Evolutionary conservation across 2,329 filamentous ascomycete species (phyloP).

Genomic region (Capronia epimyces): DNA sequence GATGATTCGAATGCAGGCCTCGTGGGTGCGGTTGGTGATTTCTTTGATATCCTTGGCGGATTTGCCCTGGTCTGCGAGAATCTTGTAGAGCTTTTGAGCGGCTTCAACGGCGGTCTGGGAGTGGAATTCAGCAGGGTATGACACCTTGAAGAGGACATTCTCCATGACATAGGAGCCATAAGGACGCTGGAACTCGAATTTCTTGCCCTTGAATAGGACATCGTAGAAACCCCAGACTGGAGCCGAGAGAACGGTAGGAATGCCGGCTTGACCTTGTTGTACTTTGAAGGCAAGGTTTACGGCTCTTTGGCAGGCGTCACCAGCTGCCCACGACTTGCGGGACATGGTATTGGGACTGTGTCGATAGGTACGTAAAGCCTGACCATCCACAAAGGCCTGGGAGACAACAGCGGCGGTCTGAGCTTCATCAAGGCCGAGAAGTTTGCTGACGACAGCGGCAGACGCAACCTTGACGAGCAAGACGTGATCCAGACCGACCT

Average conservation of each 20-base stretch:
- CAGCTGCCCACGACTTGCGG: slow-evolving; percentile 96
- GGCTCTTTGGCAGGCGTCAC: slow-evolving; percentile 92
- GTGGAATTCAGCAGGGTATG: slow-evolving; percentile 70
- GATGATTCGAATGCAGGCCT: slow-evolving; percentile 97
- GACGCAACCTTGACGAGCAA: slow-evolving; percentile 97
- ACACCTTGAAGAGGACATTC: slow-evolving; percentile 99
- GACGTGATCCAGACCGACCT: slow-evolving; percentile 95
- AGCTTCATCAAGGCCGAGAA: slow-evolving; percentile 81
- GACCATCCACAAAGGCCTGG: slow-evolving; percentile 95
- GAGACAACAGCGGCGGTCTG: slow-evolving; percentile 94
- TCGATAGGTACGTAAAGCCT: slow-evolving; percentile 92
- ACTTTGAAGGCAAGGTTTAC: slow-evolving; percentile 90
- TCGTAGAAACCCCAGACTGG: slow-evolving; percentile 98
- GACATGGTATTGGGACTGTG: slow-evolving; percentile 99
- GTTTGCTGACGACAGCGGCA: slow-evolving; percentile 87
- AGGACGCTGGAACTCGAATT: slow-evolving; percentile 90
- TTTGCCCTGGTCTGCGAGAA: slow-evolving; percentile 80
- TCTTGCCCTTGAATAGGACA: slow-evolving; percentile 91
- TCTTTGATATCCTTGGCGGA: slow-evolving; percentile 88
- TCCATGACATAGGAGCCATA: slow-evolving; percentile 99
- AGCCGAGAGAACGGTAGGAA: slow-evolving; percentile 87
- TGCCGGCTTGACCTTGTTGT: slow-evolving; percentile 79
- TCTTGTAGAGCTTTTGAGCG: slow-evolving; percentile 77
- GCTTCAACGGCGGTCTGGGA: slow-evolving; percentile 97
- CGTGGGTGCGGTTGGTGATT: slow-evolving; percentile 91